These are phyloP conservation scores for Fusarium coffeatum DNA, from an alignment of 2,329 filamentous ascomycete genomes.

Conservation along the genomic window DNA sequence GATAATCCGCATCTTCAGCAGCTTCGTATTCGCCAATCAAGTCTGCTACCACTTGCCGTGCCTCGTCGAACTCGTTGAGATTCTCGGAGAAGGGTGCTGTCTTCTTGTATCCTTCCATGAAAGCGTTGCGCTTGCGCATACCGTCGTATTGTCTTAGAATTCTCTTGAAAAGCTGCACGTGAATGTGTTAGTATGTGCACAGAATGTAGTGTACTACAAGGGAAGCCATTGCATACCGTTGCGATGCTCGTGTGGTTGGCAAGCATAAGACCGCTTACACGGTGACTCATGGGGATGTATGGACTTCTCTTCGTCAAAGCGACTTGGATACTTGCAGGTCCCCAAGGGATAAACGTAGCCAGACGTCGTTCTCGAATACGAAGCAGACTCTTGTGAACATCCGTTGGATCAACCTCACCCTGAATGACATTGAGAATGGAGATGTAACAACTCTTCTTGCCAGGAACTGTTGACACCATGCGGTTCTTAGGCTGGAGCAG, in stretches of 20 bases:
- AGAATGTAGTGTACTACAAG: neutral
- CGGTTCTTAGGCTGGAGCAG: constrained; percentile 97
- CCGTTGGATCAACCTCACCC: constrained; percentile 96
- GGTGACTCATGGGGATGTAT: constrained; percentile 92
- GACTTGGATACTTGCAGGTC: constrained; percentile 96
- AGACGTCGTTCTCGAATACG: constrained; percentile 94
- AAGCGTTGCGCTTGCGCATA: constrained; percentile 95
- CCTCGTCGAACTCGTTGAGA: constrained; percentile 93
- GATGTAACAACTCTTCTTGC: constrained; percentile 98
- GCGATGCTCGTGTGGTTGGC: constrained; percentile 98
- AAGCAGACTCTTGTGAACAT: constrained; percentile 97
- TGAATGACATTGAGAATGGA: constrained; percentile 99
- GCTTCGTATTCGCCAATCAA: constrained; percentile 96
- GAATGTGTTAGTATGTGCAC: constrained; percentile 3
- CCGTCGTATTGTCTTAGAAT: constrained; percentile 93
- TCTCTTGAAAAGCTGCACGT: constrained; percentile 81
- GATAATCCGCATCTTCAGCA: constrained; percentile 89
- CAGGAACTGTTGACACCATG: constrained; percentile 96
- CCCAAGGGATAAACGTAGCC: constrained; percentile 98
- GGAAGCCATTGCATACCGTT: constrained; percentile 66
- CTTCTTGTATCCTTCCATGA: constrained; percentile 96
- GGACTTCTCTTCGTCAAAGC: constrained; percentile 96
- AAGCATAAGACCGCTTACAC: constrained; percentile 96
- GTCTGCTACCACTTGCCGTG: constrained; percentile 89
- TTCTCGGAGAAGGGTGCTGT: constrained; percentile 93